Evolutionary conservation across 495 filamentous ascomycete species (phyloP).

Genomic region (Talaromyces adpressus): DNA sequence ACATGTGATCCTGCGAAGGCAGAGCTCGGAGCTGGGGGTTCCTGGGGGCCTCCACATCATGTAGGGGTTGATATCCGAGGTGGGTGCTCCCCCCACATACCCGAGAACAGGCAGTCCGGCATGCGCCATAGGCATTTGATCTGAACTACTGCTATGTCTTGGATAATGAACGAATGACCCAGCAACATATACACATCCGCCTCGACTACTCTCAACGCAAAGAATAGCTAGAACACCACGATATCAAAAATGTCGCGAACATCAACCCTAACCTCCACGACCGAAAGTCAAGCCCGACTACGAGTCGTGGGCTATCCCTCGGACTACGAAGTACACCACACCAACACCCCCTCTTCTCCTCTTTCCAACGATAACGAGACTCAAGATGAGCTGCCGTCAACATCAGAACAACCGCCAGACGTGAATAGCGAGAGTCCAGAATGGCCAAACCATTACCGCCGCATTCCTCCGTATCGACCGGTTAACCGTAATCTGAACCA

Average conservation of each 20-base stretch:
- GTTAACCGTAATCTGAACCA: constrained; percentile 37
- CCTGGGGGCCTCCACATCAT: not conserved
- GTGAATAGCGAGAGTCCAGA: constrained; percentile 18
- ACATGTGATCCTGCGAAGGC: not conserved
- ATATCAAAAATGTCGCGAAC: constrained; percentile 28
- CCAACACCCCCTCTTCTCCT: not conserved
- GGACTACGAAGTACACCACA: constrained; percentile 33
- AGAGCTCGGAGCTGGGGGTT: not conserved
- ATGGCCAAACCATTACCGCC: constrained; percentile 41
- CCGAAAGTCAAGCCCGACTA: not conserved
- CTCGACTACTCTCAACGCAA: not conserved
- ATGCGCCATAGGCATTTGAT: not conserved
- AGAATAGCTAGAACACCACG: not conserved
- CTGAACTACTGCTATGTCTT: not conserved
- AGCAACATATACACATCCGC: not conserved
- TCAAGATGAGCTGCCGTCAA: constrained; percentile 6
- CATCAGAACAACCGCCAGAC: constrained; percentile 16
- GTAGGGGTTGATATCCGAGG: not conserved
- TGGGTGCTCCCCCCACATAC: not conserved
- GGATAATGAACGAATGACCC: not conserved
- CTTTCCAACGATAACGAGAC: not conserved
- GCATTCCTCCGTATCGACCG: constrained; percentile 43
- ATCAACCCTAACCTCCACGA: constrained; percentile 21
- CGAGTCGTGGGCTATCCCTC: constrained; percentile 1
- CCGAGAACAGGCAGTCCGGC: not conserved